Percentiles rank a stretch among this genome's conserved stretches.
Evolutionary conservation across 257 asterid genomes (phyloP).

Genomic region (Agastache rugosa): DNA sequence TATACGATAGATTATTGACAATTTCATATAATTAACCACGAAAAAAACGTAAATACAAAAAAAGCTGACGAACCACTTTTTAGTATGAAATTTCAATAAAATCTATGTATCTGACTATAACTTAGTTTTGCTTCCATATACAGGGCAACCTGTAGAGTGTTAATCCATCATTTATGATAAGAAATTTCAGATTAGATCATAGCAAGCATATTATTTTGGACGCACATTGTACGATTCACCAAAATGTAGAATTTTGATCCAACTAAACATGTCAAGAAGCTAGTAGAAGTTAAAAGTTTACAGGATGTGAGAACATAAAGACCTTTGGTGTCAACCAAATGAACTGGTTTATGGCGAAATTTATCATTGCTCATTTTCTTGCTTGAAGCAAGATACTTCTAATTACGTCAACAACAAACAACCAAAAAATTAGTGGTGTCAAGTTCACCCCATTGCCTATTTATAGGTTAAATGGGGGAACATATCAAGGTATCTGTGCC

Average conservation of each 20-base stretch:
- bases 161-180: slow-evolving; percentile 7
- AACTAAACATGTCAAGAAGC: slow-evolving; percentile 19
- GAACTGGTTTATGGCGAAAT: not conserved
- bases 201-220: slow-evolving; percentile 13
- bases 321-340: slow-evolving; percentile 11
- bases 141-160: not conserved
- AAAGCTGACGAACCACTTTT: not conserved
- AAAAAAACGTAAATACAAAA: not conserved
- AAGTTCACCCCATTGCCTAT: slow-evolving; percentile 15
- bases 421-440: slow-evolving; percentile 7
- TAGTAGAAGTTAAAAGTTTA: slow-evolving; percentile 9
- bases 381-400: not conserved
- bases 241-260: slow-evolving; percentile 3
- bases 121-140: not conserved
- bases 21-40: slow-evolving; percentile 12
- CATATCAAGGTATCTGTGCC: not conserved
- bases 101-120: not conserved
- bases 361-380: not conserved
- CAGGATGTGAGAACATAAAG: slow-evolving; percentile 7
- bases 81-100: slow-evolving; percentile 14
- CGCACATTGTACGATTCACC: not conserved
- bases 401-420: slow-evolving; percentile 9
- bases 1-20: not conserved
- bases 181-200: slow-evolving; percentile 11
- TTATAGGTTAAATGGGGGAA: not conserved